Conservation (phyloP, 2,329 filamentous ascomycete genomes). For the Macrophomina pseudophaseolina region DNA sequence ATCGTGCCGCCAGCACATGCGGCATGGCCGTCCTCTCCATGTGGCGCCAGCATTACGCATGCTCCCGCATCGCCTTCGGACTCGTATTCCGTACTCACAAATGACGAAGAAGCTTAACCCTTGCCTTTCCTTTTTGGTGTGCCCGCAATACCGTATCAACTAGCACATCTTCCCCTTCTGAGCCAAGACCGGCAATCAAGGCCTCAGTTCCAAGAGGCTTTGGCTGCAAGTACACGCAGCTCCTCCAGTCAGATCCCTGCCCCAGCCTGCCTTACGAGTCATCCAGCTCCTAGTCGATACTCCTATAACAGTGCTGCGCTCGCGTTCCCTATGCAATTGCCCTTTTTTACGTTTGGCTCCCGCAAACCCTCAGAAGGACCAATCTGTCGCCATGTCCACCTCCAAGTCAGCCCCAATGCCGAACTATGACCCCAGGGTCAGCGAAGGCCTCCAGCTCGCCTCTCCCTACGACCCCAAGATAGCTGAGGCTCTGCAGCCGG, state of each 20-base stretch:
- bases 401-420: neutral
- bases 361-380: conserved; percentile 1
- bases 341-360: neutral
- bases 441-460: conserved; percentile 15
- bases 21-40: neutral
- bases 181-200: neutral
- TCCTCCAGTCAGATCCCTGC: neutral
- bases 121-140: neutral
- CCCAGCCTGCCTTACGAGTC: neutral
- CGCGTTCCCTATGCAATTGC: neutral
- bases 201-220: too few relatives aligned
- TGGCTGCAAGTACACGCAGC: neutral
- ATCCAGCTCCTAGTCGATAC: neutral
- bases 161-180: neutral
- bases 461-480: conserved; percentile 7
- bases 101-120: neutral
- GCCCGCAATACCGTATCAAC: neutral
- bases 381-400: conserved; percentile 4
- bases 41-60: neutral
- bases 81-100: neutral
- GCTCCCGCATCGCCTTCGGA: neutral
- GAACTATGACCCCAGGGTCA: neutral
- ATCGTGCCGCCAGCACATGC: neutral
- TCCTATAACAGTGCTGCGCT: neutral
- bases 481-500: conserved; percentile 12